A percentile compares a stretch with the other conserved stretches of the same genome.
phyloP scores from a whole-genome alignment of 306 rosid species.

The Begonia peltatifolia region DNA sequence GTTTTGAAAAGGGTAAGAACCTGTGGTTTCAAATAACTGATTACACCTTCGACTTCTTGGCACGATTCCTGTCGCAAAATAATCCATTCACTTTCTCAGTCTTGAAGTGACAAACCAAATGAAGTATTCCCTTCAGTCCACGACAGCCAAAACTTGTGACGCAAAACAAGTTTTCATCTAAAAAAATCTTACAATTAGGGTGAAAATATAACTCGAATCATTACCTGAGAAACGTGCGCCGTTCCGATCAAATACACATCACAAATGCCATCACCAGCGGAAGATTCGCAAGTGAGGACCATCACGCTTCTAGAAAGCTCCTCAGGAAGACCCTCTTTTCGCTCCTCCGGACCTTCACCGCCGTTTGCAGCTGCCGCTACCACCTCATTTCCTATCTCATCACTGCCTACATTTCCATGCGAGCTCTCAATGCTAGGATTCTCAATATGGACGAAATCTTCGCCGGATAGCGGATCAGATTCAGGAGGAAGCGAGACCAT shows the following conservation, averaged over 20 bases:
- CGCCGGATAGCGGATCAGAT: constrained; percentile 23
- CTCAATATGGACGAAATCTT: constrained; percentile 62
- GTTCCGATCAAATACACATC: constrained; percentile 81
- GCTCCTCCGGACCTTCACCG: constrained; percentile 19
- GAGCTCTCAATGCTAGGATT: constrained; percentile 45
- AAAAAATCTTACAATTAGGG: too few species aligned
- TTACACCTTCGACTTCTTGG: constrained; percentile 66
- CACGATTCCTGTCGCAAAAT: constrained; percentile 58
- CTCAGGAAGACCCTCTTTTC: constrained; percentile 36
- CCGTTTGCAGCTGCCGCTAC: constrained; percentile 6
- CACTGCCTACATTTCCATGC: constrained; percentile 63
- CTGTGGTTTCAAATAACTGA: constrained; percentile 72
- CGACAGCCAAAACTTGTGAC: too few species aligned
- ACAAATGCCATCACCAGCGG: constrained; percentile 52
- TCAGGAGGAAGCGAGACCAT: constrained; percentile 46
- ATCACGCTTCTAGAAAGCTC: constrained; percentile 62
- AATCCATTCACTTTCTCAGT: neutral
- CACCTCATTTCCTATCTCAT: constrained; percentile 21
- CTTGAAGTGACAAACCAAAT: neutral
- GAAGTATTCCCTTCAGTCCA: too few species aligned
- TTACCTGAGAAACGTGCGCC: constrained; percentile 84
- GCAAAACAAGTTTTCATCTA: too few species aligned
- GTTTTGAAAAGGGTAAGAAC: constrained; percentile 28
- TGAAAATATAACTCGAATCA: neutral
- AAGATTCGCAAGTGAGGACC: constrained; percentile 57